These are phyloP conservation scores for Tylopilus rubrobrunneus DNA, from an alignment of 768 basidiomycete species.

Conservation along the genomic window DNA sequence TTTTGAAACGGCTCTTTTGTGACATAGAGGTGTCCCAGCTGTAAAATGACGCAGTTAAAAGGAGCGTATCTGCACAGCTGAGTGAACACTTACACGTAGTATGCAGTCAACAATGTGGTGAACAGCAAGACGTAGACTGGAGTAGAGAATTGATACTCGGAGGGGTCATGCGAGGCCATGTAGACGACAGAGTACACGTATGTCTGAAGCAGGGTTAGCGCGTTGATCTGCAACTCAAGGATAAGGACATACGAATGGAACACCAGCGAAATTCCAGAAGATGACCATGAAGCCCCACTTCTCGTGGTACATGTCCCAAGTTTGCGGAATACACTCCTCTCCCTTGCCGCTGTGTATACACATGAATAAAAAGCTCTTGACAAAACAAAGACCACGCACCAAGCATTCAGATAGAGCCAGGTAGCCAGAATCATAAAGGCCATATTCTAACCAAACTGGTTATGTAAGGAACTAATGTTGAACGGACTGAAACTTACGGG, in stretches of 20 bases:
- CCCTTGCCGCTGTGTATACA: slow-evolving; percentile 65
- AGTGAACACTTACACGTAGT: slow-evolving; percentile 65
- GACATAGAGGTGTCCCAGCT: slow-evolving; percentile 95
- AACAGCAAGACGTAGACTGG: slow-evolving; percentile 70
- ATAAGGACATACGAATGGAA: slow-evolving; percentile 70
- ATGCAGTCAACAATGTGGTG: slow-evolving; percentile 72
- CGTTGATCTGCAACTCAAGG: neutral
- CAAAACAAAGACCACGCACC: slow-evolving; percentile 40
- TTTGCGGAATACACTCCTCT: slow-evolving; percentile 93
- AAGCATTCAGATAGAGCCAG: slow-evolving; percentile 95
- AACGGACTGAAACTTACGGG: slow-evolving; percentile 49
- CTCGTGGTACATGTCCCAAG: slow-evolving; percentile 99
- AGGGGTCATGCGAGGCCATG: slow-evolving; percentile 93
- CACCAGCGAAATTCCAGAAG: slow-evolving; percentile 96
- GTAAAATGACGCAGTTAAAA: slow-evolving; percentile 1
- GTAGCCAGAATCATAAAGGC: slow-evolving; percentile 95
- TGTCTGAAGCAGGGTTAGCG: slow-evolving; percentile 46
- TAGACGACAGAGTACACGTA: slow-evolving; percentile 98
- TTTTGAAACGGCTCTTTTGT: slow-evolving; percentile 97
- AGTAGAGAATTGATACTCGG: slow-evolving; percentile 82
- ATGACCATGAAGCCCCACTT: slow-evolving; percentile 99
- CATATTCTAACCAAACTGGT: slow-evolving; percentile 66
- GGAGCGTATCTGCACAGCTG: neutral
- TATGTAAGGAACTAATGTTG: neutral
- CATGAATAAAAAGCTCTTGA: neutral